phyloP scores from a whole-genome alignment of 1,139 yeast genomes.

The Geotrichum armillariae region DNA sequence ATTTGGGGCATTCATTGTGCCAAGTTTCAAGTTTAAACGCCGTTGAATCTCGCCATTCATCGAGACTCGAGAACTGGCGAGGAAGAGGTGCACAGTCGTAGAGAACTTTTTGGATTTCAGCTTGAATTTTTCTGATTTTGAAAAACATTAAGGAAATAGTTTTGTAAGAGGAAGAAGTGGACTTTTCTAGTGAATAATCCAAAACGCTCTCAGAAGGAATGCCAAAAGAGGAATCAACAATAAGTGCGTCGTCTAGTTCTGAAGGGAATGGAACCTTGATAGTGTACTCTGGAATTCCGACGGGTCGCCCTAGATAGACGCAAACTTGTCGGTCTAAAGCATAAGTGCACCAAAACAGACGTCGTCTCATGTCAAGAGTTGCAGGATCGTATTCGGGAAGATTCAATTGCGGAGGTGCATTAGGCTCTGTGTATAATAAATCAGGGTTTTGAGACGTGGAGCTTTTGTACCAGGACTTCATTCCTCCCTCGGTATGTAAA shows the following conservation, averaged over 20 bases:
- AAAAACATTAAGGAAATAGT: slow-evolving; percentile 64
- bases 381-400: slow-evolving; percentile 46
- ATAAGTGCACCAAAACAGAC: slow-evolving; percentile 89
- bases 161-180: slow-evolving; percentile 57
- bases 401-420: slow-evolving; percentile 4
- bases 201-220: not conserved
- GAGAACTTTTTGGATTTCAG: slow-evolving; percentile 68
- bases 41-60: slow-evolving; percentile 60
- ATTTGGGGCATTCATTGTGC: slow-evolving; percentile 58
- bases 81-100: slow-evolving; percentile 74
- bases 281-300: slow-evolving; percentile 69
- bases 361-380: slow-evolving; percentile 64
- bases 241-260: slow-evolving; percentile 67
- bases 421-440: not conserved
- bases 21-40: slow-evolving; percentile 57
- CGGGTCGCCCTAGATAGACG: slow-evolving; percentile 69
- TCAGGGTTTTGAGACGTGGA: slow-evolving; percentile 10
- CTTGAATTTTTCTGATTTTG: slow-evolving; percentile 68
- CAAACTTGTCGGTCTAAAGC: slow-evolving; percentile 77
- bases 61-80: slow-evolving; percentile 52
- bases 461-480: slow-evolving; percentile 26
- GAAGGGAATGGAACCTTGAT: slow-evolving; percentile 68
- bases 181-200: slow-evolving; percentile 38
- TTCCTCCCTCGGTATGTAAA: slow-evolving; percentile 59
- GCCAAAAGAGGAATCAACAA: slow-evolving; percentile 36